Percentiles rank a stretch among this genome's conserved stretches.
Evolutionary conservation across 2,329 filamentous ascomycete genomes (phyloP).

Genomic region (Coleophoma crateriformis): DNA sequence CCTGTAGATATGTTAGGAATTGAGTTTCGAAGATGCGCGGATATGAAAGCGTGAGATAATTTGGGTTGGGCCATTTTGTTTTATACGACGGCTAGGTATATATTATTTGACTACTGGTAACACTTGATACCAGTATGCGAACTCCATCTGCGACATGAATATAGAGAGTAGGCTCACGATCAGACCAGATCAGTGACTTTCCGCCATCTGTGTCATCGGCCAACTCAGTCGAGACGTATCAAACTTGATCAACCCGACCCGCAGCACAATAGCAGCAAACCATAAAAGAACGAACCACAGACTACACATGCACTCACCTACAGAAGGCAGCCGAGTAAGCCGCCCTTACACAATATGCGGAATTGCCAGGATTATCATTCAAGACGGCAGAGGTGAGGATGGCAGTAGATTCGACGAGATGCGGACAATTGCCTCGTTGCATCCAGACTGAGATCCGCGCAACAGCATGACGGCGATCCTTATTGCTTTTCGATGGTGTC

Average conservation of each 20-base stretch:
- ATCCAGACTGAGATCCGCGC: conserved; percentile 62
- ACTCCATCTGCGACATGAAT: too few relatives aligned
- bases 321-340: conserved; percentile 72
- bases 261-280: too few relatives aligned
- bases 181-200: too few relatives aligned
- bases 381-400: conserved; percentile 65
- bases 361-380: conserved; percentile 43
- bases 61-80: too few relatives aligned
- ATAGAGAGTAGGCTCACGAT: too few relatives aligned
- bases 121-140: too few relatives aligned
- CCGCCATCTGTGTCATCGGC: too few relatives aligned
- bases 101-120: too few relatives aligned
- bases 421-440: conserved; percentile 68
- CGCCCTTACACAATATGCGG: conserved; percentile 54
- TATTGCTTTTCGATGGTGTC: conserved; percentile 6
- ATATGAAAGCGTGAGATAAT: neutral
- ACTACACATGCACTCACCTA: conserved; percentile 43
- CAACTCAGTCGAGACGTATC: too few relatives aligned
- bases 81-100: too few relatives aligned
- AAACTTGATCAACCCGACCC: too few relatives aligned
- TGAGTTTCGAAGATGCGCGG: neutral
- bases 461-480: conserved; percentile 41
- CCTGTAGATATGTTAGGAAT: conserved; percentile 31
- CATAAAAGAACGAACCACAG: neutral
- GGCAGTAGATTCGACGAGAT: conserved; percentile 74